Evolutionary conservation across 345 rosid genomes (phyloP).

Genomic region (Dipteronia sinensis): DNA sequence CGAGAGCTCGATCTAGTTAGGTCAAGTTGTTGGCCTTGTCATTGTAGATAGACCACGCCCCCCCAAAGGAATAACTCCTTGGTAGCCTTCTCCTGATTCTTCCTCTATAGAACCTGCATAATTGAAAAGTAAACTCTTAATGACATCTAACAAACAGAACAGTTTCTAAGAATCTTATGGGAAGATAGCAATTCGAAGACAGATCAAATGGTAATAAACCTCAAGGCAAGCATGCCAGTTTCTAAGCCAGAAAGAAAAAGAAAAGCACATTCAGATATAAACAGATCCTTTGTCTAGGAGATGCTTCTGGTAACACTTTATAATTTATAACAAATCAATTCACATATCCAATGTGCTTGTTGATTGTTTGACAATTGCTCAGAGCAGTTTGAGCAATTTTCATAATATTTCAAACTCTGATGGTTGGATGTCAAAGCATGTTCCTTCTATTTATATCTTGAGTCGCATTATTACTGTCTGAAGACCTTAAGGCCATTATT

Average conservation of each 20-base stretch:
- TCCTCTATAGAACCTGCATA: constrained; percentile 56
- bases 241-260: background rate
- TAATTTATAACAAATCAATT: background rate
- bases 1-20: background rate
- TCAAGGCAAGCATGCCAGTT: background rate
- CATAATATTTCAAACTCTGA: constrained; percentile 5
- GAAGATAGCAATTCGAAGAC: no score
- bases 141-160: background rate
- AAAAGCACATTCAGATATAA: background rate
- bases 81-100: constrained; percentile 58
- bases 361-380: background rate
- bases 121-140: background rate
- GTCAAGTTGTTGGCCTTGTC: constrained; percentile 87
- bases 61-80: constrained; percentile 56
- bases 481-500: no score
- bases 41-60: constrained; percentile 93
- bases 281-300: background rate
- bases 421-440: background rate
- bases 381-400: background rate
- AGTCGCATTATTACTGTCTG: no score
- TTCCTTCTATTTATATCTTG: no score
- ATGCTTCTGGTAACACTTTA: background rate
- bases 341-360: background rate
- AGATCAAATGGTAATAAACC: no score
- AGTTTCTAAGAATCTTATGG: no score